Evolutionary conservation across 192 early-diverging fungal genomes (phyloP), one percentile per base, ranked within the genome.

Genomic region (Linnemannia zychae): DNA sequence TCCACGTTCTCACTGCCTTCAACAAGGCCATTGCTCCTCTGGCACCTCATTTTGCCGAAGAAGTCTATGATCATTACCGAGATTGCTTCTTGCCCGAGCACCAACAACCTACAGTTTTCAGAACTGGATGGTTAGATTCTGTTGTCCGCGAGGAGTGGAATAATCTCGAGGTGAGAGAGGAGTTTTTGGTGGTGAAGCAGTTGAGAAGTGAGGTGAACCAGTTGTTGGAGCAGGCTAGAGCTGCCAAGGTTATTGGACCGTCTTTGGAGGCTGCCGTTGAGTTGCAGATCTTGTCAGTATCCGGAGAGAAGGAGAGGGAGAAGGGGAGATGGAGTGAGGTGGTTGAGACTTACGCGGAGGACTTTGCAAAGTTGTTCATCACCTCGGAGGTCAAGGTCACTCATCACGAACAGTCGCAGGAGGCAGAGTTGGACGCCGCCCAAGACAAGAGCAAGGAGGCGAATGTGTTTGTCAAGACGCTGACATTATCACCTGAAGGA

Each of bases 1-100:
- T 90, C 74, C 90, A 94, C 57, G 91, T 92, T 37, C 83, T 96
- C 36, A 89, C 90, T 11, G 82, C 90, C 53, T 95, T 95, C 77
- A 91, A 89, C 0, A 82, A 82, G 71, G 77, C 74, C 47, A 72
- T 83, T 67, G 66, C 81, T 0, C 87, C 87, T 7, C 57, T 87
- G 4, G 71, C 81, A 17, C 87, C 87, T 44, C 78, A 83, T 38
- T 74, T 87, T 38, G 72, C 72, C 7, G 80, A 87, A 40, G 84
- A 86, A 37, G 84, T 86, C 12, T 86, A 86, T 57, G 78, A 86
- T 31, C 36, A 77, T 47, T 80, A 80, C 38, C 78, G 71, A 31
- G 75, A 67, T 44, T 72, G 78, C 49, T 73, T 80, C 31, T 72
- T 66, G 4, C 12, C 57, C 0, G 57, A 63, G 1, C 1, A 34